A percentile compares a stretch with the other conserved stretches of the same genome.
These are phyloP conservation scores for Thermomucor indicae-seudaticae DNA, from an alignment of 371 early-diverging fungal genomes.

Conservation along the genomic window DNA sequence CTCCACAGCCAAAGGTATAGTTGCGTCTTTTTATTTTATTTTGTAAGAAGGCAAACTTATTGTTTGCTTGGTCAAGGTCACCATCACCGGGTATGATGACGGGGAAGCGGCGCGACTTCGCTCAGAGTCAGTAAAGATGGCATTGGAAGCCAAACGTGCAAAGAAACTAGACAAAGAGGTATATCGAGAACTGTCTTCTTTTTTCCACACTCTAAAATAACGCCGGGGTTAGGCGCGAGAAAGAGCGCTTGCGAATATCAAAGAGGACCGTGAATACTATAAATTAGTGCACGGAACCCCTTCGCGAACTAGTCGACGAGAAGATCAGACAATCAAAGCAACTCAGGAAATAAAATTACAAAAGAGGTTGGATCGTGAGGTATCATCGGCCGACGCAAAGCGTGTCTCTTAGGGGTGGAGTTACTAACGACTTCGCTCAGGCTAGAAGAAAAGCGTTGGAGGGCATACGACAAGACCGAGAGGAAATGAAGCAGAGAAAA, in stretches of 20 bases:
- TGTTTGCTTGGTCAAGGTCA: no score
- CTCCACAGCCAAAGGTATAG: no score
- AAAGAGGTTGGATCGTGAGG: constrained; percentile 15
- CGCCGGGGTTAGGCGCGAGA: constrained; percentile 11
- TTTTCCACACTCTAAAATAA: not conserved
- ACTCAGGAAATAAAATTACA: constrained; percentile 4
- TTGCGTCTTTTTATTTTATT: not conserved
- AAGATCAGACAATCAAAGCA: not conserved
- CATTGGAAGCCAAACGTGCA: constrained; percentile 9
- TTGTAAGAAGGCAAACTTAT: not conserved
- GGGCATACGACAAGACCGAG: constrained; percentile 26
- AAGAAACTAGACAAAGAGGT: constrained; percentile 17
- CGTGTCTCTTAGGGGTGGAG: not conserved
- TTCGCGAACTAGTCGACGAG: not conserved
- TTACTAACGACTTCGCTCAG: not conserved
- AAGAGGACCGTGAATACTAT: constrained; percentile 19
- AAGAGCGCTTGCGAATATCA: constrained; percentile 12
- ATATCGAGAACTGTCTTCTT: not conserved
- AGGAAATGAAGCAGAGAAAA: constrained; percentile 10
- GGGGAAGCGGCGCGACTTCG: constrained; percentile 6
- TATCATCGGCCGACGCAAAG: not conserved
- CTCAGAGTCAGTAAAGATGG: constrained; percentile 8
- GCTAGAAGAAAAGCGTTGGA: constrained; percentile 13
- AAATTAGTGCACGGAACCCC: constrained; percentile 7
- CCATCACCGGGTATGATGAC: not conserved